Base-by-base conservation (phyloP, 2,329 filamentous ascomycete genomes). In the Colletotrichum lupini region DNA sequence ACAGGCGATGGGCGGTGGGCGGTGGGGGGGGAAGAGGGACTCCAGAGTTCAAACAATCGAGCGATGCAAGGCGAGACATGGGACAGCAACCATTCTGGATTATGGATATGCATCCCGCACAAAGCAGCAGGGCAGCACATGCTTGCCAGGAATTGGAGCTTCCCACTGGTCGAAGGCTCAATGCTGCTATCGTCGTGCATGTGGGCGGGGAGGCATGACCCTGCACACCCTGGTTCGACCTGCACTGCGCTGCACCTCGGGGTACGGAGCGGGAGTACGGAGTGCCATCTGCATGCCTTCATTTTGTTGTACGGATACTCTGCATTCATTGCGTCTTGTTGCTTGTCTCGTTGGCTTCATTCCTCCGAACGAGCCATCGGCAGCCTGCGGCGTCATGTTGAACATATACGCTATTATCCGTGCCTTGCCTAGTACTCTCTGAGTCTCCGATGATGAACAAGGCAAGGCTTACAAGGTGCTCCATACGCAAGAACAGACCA, bases 61-160 rank as follows among this genome's bases (percentile, higher is more conserved):
- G 22, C 53, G 9, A 49, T 49, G 42, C 42, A 49, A 49, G 42
- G 42, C 42, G 19, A 49, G 42, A 49, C 42, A 49, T 49, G 42
- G 42, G 42, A 49, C 42, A n/a, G 42, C 19, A 49, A 19, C 42
- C 22, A 56, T 26, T 26, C 22, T 49, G 42, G 42, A 22, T n/a
- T n/a, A 49, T 49, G 42, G 42, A 49, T 49, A 49, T n/a, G 42
- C 42, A 49, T 49, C 42, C 42, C 42, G 42, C 8, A 49, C 42
- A 49, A 49, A 49, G 19, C 6, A 49, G 42, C 42, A 49, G 42
- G 19, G 42, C 42, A 62, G 42, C 37, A 62, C 37, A 52, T 52
- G 59, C 59, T 32, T 62, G 37, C 59, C n/a, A 49, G 19, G 26
- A 62, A 62, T 62, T 52, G 60, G 52, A 52, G 60, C 60, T 52